A percentile compares a stretch with the other conserved stretches of the same genome.
Evolutionary conservation across 306 rosid species (phyloP).

Genomic region (Castanospermum australe): DNA sequence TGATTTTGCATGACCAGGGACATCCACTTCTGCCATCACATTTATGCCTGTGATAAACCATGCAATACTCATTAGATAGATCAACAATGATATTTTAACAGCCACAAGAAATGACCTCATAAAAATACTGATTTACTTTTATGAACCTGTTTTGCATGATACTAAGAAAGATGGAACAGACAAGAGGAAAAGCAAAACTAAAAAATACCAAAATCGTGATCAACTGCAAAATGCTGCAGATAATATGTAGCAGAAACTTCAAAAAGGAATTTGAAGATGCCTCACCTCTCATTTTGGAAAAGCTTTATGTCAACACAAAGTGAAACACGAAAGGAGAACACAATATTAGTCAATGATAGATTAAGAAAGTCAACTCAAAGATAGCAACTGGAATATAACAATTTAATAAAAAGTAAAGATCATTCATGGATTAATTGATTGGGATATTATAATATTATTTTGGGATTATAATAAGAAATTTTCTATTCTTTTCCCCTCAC

Average conservation of each 20-base stretch:
- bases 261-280: constrained; percentile 31
- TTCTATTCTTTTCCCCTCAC: neutral
- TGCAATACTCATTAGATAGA: neutral
- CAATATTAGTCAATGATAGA: constrained; percentile 33
- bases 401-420: neutral
- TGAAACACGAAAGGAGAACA: constrained; percentile 42
- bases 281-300: constrained; percentile 88
- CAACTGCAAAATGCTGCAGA: neutral
- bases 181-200: constrained; percentile 22
- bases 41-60: constrained; percentile 71
- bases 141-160: neutral
- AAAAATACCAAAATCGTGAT: neutral
- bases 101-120: neutral
- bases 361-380: constrained; percentile 35
- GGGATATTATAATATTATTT: neutral
- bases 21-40: constrained; percentile 95
- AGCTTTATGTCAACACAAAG: constrained; percentile 55
- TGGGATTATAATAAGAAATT: neutral
- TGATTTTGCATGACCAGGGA: constrained; percentile 93
- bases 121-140: neutral
- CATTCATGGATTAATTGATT: neutral
- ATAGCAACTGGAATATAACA: constrained; percentile 19
- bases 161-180: constrained; percentile 14
- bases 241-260: constrained; percentile 24
- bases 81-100: neutral